phyloP scores from a whole-genome alignment of 208 protist species.

The Crithidia brevicula region DNA sequence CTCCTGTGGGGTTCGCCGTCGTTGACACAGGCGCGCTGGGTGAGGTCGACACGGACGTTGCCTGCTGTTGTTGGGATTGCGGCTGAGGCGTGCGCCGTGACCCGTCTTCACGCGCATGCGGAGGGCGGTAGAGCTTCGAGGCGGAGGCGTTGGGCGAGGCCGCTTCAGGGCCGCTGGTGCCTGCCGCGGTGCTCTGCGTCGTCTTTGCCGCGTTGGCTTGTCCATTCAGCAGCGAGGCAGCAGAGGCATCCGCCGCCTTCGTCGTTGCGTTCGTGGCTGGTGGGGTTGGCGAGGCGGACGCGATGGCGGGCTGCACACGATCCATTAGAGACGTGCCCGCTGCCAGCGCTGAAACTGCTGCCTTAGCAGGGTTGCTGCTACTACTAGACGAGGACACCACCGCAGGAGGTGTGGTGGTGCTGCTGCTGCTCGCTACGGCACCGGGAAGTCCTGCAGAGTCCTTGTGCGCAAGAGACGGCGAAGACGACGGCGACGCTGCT shows the following conservation, averaged over 20 bases:
- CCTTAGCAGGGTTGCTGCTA: background rate
- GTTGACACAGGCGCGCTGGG: too few relatives aligned
- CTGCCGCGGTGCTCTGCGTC: too few relatives aligned
- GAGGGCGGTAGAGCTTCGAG: conserved; percentile 29
- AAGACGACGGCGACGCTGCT: background rate
- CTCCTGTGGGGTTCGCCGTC: too few relatives aligned
- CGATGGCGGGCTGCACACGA: conserved; percentile 12
- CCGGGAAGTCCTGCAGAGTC: too few relatives aligned
- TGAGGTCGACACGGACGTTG: background rate
- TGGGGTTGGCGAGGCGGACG: background rate
- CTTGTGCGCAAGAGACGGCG: too few relatives aligned
- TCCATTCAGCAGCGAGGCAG: background rate
- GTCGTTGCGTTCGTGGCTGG: too few relatives aligned
- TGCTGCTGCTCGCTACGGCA: background rate
- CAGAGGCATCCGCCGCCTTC: too few relatives aligned
- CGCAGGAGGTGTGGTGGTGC: background rate
- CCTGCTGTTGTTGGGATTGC: background rate
- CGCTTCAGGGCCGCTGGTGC: background rate
- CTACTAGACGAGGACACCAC: conserved; percentile 1
- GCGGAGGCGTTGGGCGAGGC: background rate
- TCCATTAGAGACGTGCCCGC: conserved; percentile 21
- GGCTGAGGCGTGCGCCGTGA: background rate
- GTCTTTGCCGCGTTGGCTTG: too few relatives aligned
- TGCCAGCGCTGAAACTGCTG: conserved; percentile 3
- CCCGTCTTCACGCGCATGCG: conserved; percentile 26